Base-by-base conservation (phyloP, 345 rosid species). In the Boechera stricta region DNA sequence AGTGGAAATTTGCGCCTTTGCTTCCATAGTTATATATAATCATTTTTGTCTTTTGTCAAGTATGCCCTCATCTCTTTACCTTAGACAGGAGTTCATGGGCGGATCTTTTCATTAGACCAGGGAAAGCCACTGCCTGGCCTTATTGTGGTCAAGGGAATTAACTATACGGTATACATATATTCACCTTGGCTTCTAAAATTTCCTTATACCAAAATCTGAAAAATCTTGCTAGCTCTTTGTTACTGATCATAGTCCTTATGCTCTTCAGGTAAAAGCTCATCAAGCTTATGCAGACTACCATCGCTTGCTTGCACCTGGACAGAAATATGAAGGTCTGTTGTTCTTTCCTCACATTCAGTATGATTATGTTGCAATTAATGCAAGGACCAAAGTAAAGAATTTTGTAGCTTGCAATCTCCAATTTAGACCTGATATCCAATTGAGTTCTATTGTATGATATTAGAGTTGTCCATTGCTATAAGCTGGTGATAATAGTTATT, bases 1-100 rank as follows among this genome's bases (percentile, higher is more conserved):
- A 21, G 13, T 45, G 35, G 49, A 48, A 58, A 35, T 18, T 28
- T 53, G 54, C 21, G 0, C 44, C 15, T 15, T 66, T 24, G 12
- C 26, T 15, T 24, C 16, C 56, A 13, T 32, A 2, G 0, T 48
- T n/a, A 39, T 49, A 45, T 60, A 24, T 35, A 6, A 36, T 39
- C 0, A 1, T 26, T 55, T 41, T 33, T 42, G 35, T 18, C 36
- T 38, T 58, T 13, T 45, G 9, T 49, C 32, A 77, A 74, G 28
- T 73, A 24, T 44, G 41, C 66, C 45, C 42, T 62, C 42, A 44
- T 44, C 62, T 58, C 41, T 52, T 66, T n/a, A 58, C 69, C 48
- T 54, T 76, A 95, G 97, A 89, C 86, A 76, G 99, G 97, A 84
- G 86, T 94, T 74, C 97, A 89, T 81, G 99, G 98, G 59, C 84